Base-by-base conservation (phyloP, 2,329 filamentous ascomycete species). In the Phialophora macrospora region DNA sequence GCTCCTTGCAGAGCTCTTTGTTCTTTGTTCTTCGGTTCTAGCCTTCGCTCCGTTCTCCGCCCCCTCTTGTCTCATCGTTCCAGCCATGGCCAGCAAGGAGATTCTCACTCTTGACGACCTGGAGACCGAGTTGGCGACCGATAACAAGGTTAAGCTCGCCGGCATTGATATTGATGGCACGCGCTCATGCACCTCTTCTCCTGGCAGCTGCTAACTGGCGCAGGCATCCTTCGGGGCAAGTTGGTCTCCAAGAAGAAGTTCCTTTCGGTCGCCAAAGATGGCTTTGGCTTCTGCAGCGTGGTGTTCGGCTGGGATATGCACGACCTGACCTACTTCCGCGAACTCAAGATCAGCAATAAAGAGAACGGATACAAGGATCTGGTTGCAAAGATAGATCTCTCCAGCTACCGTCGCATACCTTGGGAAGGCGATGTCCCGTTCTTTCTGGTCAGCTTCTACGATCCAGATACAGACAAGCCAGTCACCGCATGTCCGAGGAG, bases 251-350 rank as follows among this genome's bases (percentile, higher is more conserved):
- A 96, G 84, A 90, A 89, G 76, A 97, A 97, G 81, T 97, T 97
- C 78, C 82, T 97, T 44, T 92, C 90, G 32, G 86, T 97, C 60
- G 89, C 89, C n/a, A 79, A 86, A 49, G 85, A 87, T 52, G 93
- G 93, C 59, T 97, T 97, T 73, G 93, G 93, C 61, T 97, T 97
- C 83, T 97, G 93, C 82, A 95, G 91, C 22, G 92, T 97, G 71
- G 88, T 97, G 70, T 97, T 96, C 74, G 93, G 93, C 76, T 97
- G 93, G 93, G 93, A 97, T 79, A 96, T 97, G 92, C 93, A 97
- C 78, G 93, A 97, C 75, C 84, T 88, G 81, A 96, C 92, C 11
- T 97, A 97, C 78, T 89, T 91, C 76, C 87, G 85, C 72, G 93
- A 97, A 79, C 85, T 97, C 69, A 86, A 86, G 74, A 90, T 97